Evolutionary conservation across 2,329 filamentous ascomycete genomes (phyloP), one percentile per base, ranked within the genome.

Genomic region (Xylaria hypoxylon): DNA sequence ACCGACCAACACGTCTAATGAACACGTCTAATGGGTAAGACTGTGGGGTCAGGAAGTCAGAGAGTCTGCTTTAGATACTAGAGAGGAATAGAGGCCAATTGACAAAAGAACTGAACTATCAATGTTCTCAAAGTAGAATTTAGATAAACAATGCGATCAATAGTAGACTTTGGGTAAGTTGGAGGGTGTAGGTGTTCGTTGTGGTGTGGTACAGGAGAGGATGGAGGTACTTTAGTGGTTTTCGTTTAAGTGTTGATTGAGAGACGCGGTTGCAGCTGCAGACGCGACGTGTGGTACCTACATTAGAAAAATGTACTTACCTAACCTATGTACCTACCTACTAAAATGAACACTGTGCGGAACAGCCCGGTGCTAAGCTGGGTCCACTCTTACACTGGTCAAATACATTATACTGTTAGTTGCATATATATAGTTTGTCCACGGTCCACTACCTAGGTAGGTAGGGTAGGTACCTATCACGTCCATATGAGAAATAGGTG

Each of bases 241-340:
- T 42, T 65, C 33, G 59, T 66, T 45, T 70, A 69, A 70, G 68
- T 71, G 70, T 70, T 71, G 63, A 69, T 68, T 26, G 51, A 53
- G 61, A 62, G 67, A 71, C 70, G 70, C 70, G 70, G 61, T 70
- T 62, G 33, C 59, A 50, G 45, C 60, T 60, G 62, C 55, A 64
- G 69, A 71, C 70, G 68, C 68, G 70, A 68, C 69, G 56, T 62
- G 68, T 59, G 48, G 63, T 63, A 61, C 52, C 22, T 48, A 56
- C 42, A 42, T 52, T 33, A 51, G 24, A 26, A 28, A 40, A 42
- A 31, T 45, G 52, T 40, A 33, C n/a, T n/a, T n/a, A n/a, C n/a
- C n/a, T n/a, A n/a, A n/a, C n/a, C n/a, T n/a, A n/a, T n/a, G 51
- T 33, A 44, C 35, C 31, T 57, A 38, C 57, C 35, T 17, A 24